Percentiles rank a stretch among this genome's conserved stretches.
These are phyloP conservation scores for Exophiala xenobiotica DNA, from an alignment of 2,329 filamentous ascomycete genomes.

Conservation along the genomic window DNA sequence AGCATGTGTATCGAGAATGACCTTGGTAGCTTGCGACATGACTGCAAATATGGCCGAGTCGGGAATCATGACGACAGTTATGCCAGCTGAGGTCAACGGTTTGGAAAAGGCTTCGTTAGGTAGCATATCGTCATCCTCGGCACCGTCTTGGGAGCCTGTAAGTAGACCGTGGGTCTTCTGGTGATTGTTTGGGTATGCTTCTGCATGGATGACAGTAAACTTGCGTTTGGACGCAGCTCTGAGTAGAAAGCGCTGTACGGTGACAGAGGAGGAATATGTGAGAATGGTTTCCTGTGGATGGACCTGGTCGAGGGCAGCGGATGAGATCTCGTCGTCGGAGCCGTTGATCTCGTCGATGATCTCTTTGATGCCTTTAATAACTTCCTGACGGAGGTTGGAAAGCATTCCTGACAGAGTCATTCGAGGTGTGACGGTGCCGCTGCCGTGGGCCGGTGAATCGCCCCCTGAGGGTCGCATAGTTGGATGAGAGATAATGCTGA, in stretches of 20 bases:
- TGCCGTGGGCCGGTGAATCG: constrained; percentile 41
- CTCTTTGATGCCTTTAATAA: constrained; percentile 90
- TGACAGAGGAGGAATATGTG: constrained; percentile 80
- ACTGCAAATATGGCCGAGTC: constrained; percentile 87
- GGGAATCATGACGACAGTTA: constrained; percentile 78
- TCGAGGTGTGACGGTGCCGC: constrained; percentile 35
- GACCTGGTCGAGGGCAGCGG: constrained; percentile 85
- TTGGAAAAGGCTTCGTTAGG: constrained; percentile 64
- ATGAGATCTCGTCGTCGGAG: constrained; percentile 89
- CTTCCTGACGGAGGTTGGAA: constrained; percentile 80
- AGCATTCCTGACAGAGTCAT: constrained; percentile 32
- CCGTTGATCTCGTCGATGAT: constrained; percentile 93
- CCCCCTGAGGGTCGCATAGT: constrained; percentile 35
- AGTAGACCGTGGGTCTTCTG: constrained; percentile 62
- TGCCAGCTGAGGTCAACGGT: constrained; percentile 72
- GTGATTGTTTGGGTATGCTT: constrained; percentile 69
- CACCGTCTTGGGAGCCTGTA: constrained; percentile 49
- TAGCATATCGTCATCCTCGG: constrained; percentile 44
- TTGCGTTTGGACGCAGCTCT: constrained; percentile 84
- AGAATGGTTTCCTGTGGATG: constrained; percentile 91
- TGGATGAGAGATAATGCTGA: constrained; percentile 77
- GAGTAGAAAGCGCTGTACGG: constrained; percentile 84
- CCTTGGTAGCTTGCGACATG: constrained; percentile 94
- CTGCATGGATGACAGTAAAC: constrained; percentile 85
- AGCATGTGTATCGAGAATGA: constrained; percentile 82